Conservation (phyloP, 2,329 filamentous ascomycete species). For the Xylaria sp. region DNA sequence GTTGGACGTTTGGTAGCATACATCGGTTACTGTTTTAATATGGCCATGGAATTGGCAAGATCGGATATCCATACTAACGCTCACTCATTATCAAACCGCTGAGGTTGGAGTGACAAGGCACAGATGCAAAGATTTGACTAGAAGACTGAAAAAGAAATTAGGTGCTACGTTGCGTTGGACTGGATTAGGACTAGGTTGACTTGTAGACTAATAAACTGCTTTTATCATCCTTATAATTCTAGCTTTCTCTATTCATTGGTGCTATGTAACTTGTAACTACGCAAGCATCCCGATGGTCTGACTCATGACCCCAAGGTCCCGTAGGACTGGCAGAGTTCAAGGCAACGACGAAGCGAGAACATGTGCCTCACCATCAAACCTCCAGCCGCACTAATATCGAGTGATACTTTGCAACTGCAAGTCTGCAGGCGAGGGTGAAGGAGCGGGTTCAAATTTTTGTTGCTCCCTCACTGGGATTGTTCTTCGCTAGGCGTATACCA, state of each 20-base stretch:
- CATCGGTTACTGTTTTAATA: slow-evolving; percentile 26
- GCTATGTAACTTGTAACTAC: neutral
- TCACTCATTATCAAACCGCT: slow-evolving; percentile 10
- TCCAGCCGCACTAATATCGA: slow-evolving; percentile 69
- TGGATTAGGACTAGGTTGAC: slow-evolving; percentile 34
- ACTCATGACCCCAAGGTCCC: neutral
- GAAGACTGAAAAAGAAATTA: slow-evolving; percentile 21
- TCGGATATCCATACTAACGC: slow-evolving; percentile 25
- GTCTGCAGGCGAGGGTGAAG: slow-evolving; percentile 82
- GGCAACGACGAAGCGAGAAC: neutral
- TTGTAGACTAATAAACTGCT: slow-evolving; percentile 25
- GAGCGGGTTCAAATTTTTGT: slow-evolving; percentile 60
- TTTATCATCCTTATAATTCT: slow-evolving; percentile 4
- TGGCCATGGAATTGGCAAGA: slow-evolving; percentile 25
- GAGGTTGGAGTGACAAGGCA: slow-evolving; percentile 13
- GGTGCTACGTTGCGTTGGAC: slow-evolving; percentile 27
- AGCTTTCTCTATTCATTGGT: neutral
- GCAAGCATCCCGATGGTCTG: too few species aligned
- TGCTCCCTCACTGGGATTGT: slow-evolving; percentile 61
- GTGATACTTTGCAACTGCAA: slow-evolving; percentile 68
- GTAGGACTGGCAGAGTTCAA: neutral
- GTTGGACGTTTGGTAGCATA: slow-evolving; percentile 29
- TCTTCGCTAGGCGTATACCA: slow-evolving; percentile 97
- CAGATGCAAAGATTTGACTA: slow-evolving; percentile 28
- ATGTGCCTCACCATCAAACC: slow-evolving; percentile 92